phyloP scores from a whole-genome alignment of 306 rosid genomes.

The Inga leiocalycina region DNA sequence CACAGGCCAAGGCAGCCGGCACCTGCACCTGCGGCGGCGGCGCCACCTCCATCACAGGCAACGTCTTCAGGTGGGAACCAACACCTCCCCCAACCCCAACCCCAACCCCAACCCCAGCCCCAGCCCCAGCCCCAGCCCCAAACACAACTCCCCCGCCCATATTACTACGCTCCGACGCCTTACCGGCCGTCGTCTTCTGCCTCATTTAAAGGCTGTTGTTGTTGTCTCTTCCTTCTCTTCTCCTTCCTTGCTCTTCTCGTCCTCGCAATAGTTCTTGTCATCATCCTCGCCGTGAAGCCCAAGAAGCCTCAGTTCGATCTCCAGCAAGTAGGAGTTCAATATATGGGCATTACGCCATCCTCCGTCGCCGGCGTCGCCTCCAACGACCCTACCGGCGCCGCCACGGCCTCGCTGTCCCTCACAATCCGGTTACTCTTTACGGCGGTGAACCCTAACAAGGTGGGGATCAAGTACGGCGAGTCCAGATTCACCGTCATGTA shows the following conservation, averaged over 20 bases:
- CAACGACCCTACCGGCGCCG: not conserved
- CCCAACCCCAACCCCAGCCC: not conserved
- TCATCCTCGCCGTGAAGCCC: conserved; percentile 85
- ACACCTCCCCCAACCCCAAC: not conserved
- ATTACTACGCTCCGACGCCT: conserved; percentile 49
- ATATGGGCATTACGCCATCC: conserved; percentile 63
- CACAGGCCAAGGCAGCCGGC: conserved; percentile 29
- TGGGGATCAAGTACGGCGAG: conserved; percentile 92
- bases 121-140: not conserved
- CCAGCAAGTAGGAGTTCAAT: conserved; percentile 85
- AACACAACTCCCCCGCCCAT: not conserved
- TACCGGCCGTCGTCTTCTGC: conserved; percentile 58
- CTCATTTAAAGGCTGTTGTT: conserved; percentile 87
- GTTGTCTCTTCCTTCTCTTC: conserved; percentile 88
- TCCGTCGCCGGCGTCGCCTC: conserved; percentile 21
- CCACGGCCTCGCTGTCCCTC: conserved; percentile 63
- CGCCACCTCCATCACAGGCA: not conserved
- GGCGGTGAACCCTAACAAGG: conserved; percentile 89
- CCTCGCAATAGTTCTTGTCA: conserved; percentile 68
- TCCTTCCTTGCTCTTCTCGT: conserved; percentile 80
- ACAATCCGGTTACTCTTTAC: conserved; percentile 72
- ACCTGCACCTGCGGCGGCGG: not conserved
- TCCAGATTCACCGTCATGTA: conserved; percentile 94
- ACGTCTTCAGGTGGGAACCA: not conserved
- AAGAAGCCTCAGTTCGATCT: conserved; percentile 98